phyloP scores from a whole-genome alignment of 2,329 filamentous ascomycete species.

The Biscogniauxia sp. region DNA sequence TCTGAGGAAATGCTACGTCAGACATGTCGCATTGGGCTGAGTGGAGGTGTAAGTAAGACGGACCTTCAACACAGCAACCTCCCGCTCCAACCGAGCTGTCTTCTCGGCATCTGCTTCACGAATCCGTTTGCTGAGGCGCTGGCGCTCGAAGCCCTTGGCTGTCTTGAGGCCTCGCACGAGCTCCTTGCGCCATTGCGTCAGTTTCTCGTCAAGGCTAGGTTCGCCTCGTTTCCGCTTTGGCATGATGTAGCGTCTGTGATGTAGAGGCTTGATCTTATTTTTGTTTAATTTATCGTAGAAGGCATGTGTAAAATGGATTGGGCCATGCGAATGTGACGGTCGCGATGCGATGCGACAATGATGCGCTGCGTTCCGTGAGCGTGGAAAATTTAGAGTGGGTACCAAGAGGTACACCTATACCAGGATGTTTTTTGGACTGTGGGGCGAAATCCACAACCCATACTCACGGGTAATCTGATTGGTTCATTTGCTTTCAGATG shows the following conservation, averaged over 20 bases:
- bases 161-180: constrained; percentile 67
- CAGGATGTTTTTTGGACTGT: too few relatives aligned
- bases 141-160: constrained; percentile 74
- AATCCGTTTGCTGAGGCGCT: constrained; percentile 65
- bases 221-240: constrained; percentile 52
- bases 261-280: neutral
- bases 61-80: constrained; percentile 55
- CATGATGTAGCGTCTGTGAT: too few relatives aligned
- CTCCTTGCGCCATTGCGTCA: constrained; percentile 56
- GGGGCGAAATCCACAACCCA: too few relatives aligned
- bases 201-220: constrained; percentile 45
- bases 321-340: too few relatives aligned
- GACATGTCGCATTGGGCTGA: neutral
- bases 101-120: constrained; percentile 51
- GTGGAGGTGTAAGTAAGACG: constrained; percentile 13
- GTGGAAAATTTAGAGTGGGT: too few relatives aligned
- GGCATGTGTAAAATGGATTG: too few relatives aligned
- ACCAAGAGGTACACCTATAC: too few relatives aligned
- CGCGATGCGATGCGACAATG: too few relatives aligned
- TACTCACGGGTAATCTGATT: too few relatives aligned
- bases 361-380: too few relatives aligned
- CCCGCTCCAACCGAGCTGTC: constrained; percentile 60
- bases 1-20: constrained; percentile 34
- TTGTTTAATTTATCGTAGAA: too few relatives aligned
- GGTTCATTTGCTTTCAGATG: too few relatives aligned